Evolutionary conservation across 2,329 filamentous ascomycete genomes (phyloP), one percentile per base, ranked within the genome.

Genomic region (Cucurbitaria berberidis): DNA sequence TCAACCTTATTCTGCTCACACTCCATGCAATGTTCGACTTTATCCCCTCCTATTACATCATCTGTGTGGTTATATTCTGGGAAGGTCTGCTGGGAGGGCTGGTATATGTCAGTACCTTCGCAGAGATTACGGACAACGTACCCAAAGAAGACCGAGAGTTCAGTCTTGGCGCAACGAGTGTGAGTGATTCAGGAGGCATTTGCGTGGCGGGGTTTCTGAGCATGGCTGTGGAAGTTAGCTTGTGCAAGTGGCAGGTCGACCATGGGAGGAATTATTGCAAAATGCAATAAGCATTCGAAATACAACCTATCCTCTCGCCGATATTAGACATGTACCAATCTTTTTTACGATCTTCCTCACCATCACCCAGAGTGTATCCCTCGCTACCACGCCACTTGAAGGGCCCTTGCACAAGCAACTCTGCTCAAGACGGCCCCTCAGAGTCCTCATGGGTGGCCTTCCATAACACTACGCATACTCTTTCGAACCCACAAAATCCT

Each of bases 91-190:
- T 99, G 0, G 95, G 95, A 0, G 95, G 95, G 0, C 81, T 91
- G 3, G 95, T 98, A 0, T 99, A 99, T 67, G 93, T 98, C 54
- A 70, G 67, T 67, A 96, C 93, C 0, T 99, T 98, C 75, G 91
- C 93, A 0, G 90, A 96, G 71, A 97, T 99, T 57, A 89, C 91
- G 72, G 91, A 97, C 66, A 86, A 87, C 6, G 87, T 97, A 1
- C 86, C 87, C 0, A 79, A 82, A 4, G 84, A 86, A 27, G 92
- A 97, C 47, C 84, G 93, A 5, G 95, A 99, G 76, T 98, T 98
- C 69, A 96, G 91, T 54, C 78, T 99, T 1, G 87, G 90, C 0
- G 93, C 93, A 0, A 95, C 92, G 2, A 96, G 89, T 22, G 93
- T 97, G 35, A 96, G 91, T 70, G 95, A 98, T 73, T 95, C 90